Conservation (phyloP, 768 basidiomycete genomes). For the Boletus bicolor region DNA sequence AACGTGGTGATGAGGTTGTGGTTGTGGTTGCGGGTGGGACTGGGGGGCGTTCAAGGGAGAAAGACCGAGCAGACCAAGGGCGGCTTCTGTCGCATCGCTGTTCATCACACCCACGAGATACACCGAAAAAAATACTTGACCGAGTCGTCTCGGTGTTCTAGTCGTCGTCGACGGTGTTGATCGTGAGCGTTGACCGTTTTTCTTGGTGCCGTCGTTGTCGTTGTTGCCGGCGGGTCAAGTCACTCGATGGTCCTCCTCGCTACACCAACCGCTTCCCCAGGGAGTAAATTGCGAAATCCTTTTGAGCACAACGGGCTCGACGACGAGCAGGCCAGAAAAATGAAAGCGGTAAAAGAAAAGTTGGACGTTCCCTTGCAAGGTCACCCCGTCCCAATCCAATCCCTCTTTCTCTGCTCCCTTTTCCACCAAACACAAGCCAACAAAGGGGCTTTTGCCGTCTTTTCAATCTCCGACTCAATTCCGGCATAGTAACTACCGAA, state of each 20-base stretch:
- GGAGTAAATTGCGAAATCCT: neutral
- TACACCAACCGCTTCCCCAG: neutral
- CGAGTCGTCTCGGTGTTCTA: constrained; percentile 2
- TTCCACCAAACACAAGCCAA: constrained; percentile 27
- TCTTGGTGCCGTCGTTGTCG: constrained; percentile 11
- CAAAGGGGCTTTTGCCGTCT: constrained; percentile 24
- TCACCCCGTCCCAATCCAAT: constrained; percentile 12
- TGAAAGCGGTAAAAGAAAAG: constrained; percentile 12
- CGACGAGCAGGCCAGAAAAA: constrained; percentile 13
- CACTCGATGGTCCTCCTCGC: constrained; percentile 5
- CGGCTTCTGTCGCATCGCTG: constrained; percentile 58
- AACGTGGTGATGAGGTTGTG: constrained; percentile 26
- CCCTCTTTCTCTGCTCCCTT: constrained; percentile 16
- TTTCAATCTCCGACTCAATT: constrained; percentile 22
- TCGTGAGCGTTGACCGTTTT: constrained; percentile 16
- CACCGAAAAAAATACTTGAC: constrained; percentile 6
- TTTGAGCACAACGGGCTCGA: constrained; percentile 17
- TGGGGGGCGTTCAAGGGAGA: constrained; percentile 36
- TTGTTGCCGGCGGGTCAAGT: neutral
- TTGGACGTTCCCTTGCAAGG: constrained; percentile 21
- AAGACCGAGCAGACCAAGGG: constrained; percentile 54
- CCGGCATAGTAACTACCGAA: neutral
- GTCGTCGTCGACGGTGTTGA: constrained; percentile 14
- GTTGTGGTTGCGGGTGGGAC: constrained; percentile 26
- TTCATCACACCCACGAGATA: constrained; percentile 34